These are phyloP conservation scores for Dothistroma pini DNA, from an alignment of 2,329 filamentous ascomycete genomes.

Conservation along the genomic window DNA sequence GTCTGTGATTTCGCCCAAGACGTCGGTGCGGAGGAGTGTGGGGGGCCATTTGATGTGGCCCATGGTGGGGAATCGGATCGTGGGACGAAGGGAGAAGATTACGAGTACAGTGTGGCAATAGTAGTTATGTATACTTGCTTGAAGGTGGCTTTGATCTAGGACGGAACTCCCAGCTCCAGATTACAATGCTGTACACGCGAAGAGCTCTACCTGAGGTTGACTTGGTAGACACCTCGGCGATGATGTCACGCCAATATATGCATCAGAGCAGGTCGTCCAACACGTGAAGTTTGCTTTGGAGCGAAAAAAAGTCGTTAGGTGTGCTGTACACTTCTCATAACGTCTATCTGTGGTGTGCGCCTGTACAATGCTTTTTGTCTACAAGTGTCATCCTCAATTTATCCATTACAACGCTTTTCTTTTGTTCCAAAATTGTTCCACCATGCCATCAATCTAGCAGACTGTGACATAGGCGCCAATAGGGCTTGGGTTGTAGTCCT, in stretches of 20 bases:
- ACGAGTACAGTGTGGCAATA: no score
- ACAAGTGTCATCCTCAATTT: neutral
- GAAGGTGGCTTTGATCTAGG: neutral
- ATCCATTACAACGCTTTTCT: neutral
- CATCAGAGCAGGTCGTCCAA: neutral
- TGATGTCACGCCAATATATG: neutral
- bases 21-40: slow-evolving; percentile 4
- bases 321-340: neutral
- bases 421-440: neutral
- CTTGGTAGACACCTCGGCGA: slow-evolving; percentile 2
- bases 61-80: neutral
- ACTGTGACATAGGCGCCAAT: slow-evolving; percentile 28
- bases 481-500: slow-evolving; percentile 24
- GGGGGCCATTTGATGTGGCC: slow-evolving; percentile 8
- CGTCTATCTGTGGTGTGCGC: neutral
- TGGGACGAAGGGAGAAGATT: neutral
- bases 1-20: slow-evolving; percentile 7
- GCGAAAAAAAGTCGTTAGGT: neutral
- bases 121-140: no score
- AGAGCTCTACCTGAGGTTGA: no score
- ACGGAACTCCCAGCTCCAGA: no score
- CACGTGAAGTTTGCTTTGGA: neutral
- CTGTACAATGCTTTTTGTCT: neutral
- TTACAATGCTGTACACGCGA: neutral
- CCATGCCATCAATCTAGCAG: slow-evolving; percentile 20